Evolutionary conservation across 169 alveolate species (phyloP).

Genomic region (Amoebophrya sp.): DNA sequence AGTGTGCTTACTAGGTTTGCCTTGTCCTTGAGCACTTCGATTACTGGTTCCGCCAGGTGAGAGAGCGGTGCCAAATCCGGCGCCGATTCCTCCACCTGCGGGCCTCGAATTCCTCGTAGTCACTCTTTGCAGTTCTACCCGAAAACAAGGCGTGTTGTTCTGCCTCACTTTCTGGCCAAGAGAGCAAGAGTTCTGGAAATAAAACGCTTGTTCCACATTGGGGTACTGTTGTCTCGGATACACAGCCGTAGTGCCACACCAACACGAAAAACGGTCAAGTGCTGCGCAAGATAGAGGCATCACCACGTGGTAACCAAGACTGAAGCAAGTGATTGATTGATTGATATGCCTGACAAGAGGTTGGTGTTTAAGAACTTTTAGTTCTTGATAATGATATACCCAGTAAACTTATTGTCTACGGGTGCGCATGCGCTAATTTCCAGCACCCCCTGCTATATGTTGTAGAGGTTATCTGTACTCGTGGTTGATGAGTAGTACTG

Average conservation of each 20-base stretch:
- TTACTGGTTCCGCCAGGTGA: no score
- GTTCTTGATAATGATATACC: not conserved
- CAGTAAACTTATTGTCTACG: not conserved
- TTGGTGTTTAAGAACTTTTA: not conserved
- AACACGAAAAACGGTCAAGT: not conserved
- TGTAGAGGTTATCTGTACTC: no score
- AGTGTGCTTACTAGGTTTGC: no score
- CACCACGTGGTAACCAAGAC: not conserved
- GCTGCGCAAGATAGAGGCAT: not conserved
- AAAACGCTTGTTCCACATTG: not conserved
- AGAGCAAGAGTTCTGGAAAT: not conserved
- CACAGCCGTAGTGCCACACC: not conserved
- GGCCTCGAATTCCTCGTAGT: no score
- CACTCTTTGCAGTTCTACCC: no score
- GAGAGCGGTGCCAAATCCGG: no score
- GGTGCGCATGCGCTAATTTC: not conserved
- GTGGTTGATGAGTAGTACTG: no score
- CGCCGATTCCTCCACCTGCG: no score
- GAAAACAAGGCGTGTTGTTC: not conserved
- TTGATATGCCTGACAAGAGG: not conserved
- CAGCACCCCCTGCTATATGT: not conserved
- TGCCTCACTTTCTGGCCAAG: not conserved
- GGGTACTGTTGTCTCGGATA: not conserved
- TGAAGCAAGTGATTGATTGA: not conserved
- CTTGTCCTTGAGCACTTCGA: no score